phyloP scores from a whole-genome alignment of 345 rosid species.

The Euclidium syriacum region DNA sequence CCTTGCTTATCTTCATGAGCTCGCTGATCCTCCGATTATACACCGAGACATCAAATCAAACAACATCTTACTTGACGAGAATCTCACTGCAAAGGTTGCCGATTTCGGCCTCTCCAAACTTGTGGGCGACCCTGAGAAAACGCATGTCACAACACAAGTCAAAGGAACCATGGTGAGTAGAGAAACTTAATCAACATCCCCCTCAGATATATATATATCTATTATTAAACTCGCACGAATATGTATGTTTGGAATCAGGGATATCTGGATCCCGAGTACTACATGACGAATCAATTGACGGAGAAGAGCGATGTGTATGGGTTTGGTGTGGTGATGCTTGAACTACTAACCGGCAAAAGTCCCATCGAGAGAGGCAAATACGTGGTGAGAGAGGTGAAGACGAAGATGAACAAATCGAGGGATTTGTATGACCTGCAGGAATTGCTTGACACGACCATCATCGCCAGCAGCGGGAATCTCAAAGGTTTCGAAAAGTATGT shows the following conservation, averaged over 20 bases:
- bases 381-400: constrained; percentile 72
- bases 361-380: constrained; percentile 80
- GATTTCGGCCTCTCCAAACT: constrained; percentile 94
- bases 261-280: constrained; percentile 89
- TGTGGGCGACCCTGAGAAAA: constrained; percentile 50
- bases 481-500: constrained; percentile 58
- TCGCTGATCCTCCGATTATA: constrained; percentile 91
- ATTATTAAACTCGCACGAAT: background rate
- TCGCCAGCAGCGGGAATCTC: constrained; percentile 34
- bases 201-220: background rate
- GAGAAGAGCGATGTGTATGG: constrained; percentile 96
- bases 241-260: constrained; percentile 41
- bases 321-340: constrained; percentile 83
- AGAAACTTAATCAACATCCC: background rate
- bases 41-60: constrained; percentile 88
- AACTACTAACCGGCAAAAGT: constrained; percentile 60
- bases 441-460: constrained; percentile 57
- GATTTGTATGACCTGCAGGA: constrained; percentile 55
- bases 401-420: constrained; percentile 50
- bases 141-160: constrained; percentile 84
- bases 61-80: constrained; percentile 76
- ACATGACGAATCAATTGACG: constrained; percentile 83
- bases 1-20: constrained; percentile 82
- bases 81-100: constrained; percentile 74
- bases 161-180: constrained; percentile 91